phyloP scores from a whole-genome alignment of 2,329 filamentous ascomycete genomes.

The Penicillium sp. region DNA sequence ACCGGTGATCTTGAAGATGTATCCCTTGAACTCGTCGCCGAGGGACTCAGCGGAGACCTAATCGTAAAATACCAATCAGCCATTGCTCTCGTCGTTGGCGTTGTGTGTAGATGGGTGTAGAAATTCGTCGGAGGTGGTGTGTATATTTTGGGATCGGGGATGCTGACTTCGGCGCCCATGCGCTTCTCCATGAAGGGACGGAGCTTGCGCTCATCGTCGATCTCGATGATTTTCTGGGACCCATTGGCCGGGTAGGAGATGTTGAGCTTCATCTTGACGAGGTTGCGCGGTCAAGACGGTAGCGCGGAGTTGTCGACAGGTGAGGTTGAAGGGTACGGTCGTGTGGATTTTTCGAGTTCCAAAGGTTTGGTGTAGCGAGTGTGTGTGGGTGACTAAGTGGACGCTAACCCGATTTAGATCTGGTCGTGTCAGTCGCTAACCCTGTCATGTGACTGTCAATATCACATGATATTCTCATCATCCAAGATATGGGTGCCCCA shows the following conservation, averaged over 20 bases:
- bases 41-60: slow-evolving; percentile 89
- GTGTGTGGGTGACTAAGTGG: slow-evolving; percentile 39
- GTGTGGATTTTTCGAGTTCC: slow-evolving; percentile 40
- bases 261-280: slow-evolving; percentile 73
- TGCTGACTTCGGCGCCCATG: slow-evolving; percentile 60
- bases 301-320: slow-evolving; percentile 44
- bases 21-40: slow-evolving; percentile 99
- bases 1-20: slow-evolving; percentile 98
- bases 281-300: slow-evolving; percentile 48
- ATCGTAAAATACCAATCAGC: slow-evolving; percentile 33
- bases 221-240: slow-evolving; percentile 98
- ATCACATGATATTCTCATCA: neutral
- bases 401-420: slow-evolving; percentile 27
- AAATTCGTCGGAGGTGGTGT: slow-evolving; percentile 4
- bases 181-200: slow-evolving; percentile 98
- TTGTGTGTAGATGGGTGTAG: slow-evolving; percentile 8
- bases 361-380: slow-evolving; percentile 40
- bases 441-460: slow-evolving; percentile 12
- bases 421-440: slow-evolving; percentile 16
- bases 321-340: slow-evolving; percentile 38
- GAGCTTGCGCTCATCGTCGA: slow-evolving; percentile 99
- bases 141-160: slow-evolving; percentile 21
- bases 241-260: slow-evolving; percentile 95
- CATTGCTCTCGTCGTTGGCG: slow-evolving; percentile 21
- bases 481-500: neutral